A percentile compares a stretch with the other conserved stretches of the same genome.
Evolutionary conservation across 1,284 basidiomycete genomes (phyloP).

Genomic region (Microbotryum scabiosae): DNA sequence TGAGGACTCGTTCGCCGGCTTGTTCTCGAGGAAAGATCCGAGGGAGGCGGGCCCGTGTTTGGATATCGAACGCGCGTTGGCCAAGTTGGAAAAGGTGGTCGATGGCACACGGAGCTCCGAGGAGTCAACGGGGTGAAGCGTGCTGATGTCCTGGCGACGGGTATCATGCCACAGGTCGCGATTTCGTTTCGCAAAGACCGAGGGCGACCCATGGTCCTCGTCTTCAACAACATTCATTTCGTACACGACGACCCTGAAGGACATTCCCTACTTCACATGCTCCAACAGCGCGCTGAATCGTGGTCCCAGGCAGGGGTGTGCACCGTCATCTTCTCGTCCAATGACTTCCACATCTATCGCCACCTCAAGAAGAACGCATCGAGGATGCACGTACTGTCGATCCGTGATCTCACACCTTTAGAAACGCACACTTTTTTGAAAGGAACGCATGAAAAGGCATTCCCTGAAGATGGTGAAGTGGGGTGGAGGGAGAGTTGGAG

Average conservation of each 20-base stretch:
- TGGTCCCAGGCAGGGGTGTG: slow-evolving; percentile 46
- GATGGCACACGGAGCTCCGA: neutral
- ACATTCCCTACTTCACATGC: slow-evolving; percentile 62
- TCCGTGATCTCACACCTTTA: slow-evolving; percentile 57
- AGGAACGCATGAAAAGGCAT: slow-evolving; percentile 10
- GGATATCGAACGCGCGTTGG: slow-evolving; percentile 72
- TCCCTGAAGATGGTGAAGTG: slow-evolving; percentile 23
- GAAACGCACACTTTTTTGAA: slow-evolving; percentile 47
- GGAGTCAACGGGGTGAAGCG: neutral
- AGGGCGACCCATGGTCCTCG: slow-evolving; percentile 61
- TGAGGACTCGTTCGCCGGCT: slow-evolving; percentile 44
- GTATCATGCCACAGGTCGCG: slow-evolving; percentile 61
- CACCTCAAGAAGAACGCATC: slow-evolving; percentile 29
- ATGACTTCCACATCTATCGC: slow-evolving; percentile 37
- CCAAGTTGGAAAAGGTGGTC: slow-evolving; percentile 65
- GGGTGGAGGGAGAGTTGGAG: too few species aligned
- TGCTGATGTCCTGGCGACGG: neutral
- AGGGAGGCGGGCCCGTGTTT: slow-evolving; percentile 71
- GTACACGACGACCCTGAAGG: slow-evolving; percentile 55
- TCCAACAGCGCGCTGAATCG: slow-evolving; percentile 72
- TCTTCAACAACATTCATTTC: slow-evolving; percentile 62
- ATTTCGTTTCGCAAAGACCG: slow-evolving; percentile 52
- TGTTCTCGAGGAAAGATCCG: slow-evolving; percentile 72
- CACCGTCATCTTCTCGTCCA: slow-evolving; percentile 57
- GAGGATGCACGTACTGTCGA: slow-evolving; percentile 53